Conservation (phyloP, 2,329 filamentous ascomycete species). For the Grosmannia serpens region DNA sequence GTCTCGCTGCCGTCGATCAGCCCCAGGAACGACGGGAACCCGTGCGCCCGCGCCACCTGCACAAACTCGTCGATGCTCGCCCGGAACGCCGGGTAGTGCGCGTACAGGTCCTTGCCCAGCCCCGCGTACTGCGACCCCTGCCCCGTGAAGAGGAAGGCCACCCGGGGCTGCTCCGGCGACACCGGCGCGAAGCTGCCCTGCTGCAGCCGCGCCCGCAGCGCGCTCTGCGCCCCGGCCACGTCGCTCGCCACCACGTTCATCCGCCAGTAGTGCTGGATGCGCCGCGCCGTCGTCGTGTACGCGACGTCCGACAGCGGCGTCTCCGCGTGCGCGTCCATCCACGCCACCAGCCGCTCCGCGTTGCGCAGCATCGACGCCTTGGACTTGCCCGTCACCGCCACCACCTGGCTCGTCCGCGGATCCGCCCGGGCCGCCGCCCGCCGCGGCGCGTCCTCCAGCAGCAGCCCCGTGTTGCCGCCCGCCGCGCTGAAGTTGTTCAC, state of each 20-base stretch:
- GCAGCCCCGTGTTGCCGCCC: conserved; percentile 57
- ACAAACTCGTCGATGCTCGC: conserved; percentile 46
- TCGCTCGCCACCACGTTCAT: conserved; percentile 32
- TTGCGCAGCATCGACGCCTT: conserved; percentile 47
- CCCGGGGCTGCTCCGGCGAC: conserved; percentile 30
- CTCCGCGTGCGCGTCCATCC: conserved; percentile 39
- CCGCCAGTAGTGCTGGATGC: conserved; percentile 48
- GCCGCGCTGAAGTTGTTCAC: conserved; percentile 63
- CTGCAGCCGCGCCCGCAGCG: conserved; percentile 29
- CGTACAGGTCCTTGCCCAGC: conserved; percentile 39
- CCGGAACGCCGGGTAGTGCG: conserved; percentile 34
- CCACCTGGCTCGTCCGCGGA: conserved; percentile 43
- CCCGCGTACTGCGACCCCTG: conserved; percentile 44
- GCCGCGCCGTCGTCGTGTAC: conserved; percentile 57
- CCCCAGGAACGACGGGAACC: conserved; percentile 45
- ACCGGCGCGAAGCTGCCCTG: conserved; percentile 30
- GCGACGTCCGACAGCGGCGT: conserved; percentile 45
- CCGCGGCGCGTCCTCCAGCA: conserved; percentile 50
- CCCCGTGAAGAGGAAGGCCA: conserved; percentile 43
- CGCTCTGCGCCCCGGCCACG: conserved; percentile 28
- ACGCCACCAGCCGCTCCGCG: conserved; percentile 39
- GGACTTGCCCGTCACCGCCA: conserved; percentile 46
- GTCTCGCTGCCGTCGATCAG: conserved; percentile 33
- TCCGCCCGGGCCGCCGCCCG: conserved; percentile 26
- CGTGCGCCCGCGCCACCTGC: conserved; percentile 35